These are phyloP conservation scores for Didymella pinodella DNA, from an alignment of 2,329 filamentous ascomycete species.

Conservation along the genomic window DNA sequence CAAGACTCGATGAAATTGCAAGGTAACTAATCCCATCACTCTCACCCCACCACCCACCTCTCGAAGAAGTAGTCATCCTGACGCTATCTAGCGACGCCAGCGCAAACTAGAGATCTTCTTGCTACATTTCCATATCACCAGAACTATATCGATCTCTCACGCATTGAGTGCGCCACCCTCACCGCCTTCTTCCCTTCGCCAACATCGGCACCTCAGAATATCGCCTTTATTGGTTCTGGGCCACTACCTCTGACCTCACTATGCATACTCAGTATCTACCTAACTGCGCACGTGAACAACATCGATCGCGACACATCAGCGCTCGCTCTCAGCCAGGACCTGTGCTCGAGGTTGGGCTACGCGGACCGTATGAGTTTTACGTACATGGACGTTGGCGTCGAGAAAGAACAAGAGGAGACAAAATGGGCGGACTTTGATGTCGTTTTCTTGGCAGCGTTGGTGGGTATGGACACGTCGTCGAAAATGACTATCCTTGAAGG, in stretches of 20 bases:
- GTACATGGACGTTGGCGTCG: conserved; percentile 44
- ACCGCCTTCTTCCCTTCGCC: conserved; percentile 41
- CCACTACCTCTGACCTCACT: conserved; percentile 60
- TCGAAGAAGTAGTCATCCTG: neutral
- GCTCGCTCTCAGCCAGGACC: conserved; percentile 39
- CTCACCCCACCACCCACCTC: neutral
- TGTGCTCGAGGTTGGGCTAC: conserved; percentile 48
- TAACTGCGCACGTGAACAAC: conserved; percentile 49
- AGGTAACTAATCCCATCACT: conserved; percentile 12
- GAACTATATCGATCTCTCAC: conserved; percentile 60
- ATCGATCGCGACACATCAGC: conserved; percentile 54
- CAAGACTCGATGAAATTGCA: neutral
- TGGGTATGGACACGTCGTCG: conserved; percentile 53
- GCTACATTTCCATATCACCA: conserved; percentile 58
- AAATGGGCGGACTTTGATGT: conserved; percentile 54
- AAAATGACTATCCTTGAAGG: conserved; percentile 54
- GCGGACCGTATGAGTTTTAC: conserved; percentile 49
- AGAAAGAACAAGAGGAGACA: neutral
- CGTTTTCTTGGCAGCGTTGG: conserved; percentile 61
- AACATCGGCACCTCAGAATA: conserved; percentile 40
- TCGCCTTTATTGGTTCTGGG: conserved; percentile 62
- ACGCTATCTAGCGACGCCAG: neutral
- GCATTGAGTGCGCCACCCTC: conserved; percentile 57
- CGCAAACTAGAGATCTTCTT: conserved; percentile 33
- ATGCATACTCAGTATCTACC: conserved; percentile 52